A percentile compares a stretch with the other conserved stretches of the same genome.
Evolutionary conservation across 2,329 filamentous ascomycete genomes (phyloP).

Genomic region (Sarocladium oryzae): DNA sequence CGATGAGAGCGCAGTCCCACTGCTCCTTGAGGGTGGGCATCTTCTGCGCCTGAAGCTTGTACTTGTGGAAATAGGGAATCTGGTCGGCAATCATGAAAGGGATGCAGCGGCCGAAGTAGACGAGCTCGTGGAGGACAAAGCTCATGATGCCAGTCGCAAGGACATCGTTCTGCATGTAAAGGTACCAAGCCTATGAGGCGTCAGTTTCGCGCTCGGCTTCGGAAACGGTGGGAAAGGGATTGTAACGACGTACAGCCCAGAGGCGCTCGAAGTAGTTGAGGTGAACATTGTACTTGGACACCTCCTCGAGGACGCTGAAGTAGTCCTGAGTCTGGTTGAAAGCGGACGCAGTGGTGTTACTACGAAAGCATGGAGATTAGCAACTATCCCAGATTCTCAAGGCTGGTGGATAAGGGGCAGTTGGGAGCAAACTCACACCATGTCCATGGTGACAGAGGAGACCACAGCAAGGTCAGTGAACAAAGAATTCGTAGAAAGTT

Average conservation of each 20-base stretch:
- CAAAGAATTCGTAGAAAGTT: too few species aligned
- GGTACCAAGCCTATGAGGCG: constrained; percentile 68
- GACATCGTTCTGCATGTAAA: constrained; percentile 96
- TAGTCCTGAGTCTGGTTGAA: constrained; percentile 46
- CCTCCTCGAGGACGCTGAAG: constrained; percentile 54
- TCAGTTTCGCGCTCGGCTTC: neutral
- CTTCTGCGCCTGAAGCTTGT: constrained; percentile 89
- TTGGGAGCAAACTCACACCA: constrained; percentile 20
- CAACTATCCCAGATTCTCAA: neutral
- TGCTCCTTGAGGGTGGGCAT: constrained; percentile 90
- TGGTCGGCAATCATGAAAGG: constrained; percentile 91
- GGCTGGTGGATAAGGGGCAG: neutral
- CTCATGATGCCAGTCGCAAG: constrained; percentile 97
- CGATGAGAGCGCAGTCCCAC: constrained; percentile 87
- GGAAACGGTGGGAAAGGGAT: constrained; percentile 3
- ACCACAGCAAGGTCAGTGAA: constrained; percentile 7
- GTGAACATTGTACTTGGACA: constrained; percentile 70
- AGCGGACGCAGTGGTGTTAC: constrained; percentile 44
- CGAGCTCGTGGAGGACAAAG: constrained; percentile 85
- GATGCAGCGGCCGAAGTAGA: constrained; percentile 89
- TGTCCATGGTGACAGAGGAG: constrained; percentile 24
- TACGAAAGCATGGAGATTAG: constrained; percentile 21
- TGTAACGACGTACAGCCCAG: constrained; percentile 62
- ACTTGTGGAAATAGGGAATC: constrained; percentile 82
- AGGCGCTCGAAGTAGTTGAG: constrained; percentile 82